These are phyloP conservation scores for Graphium sp. DNA, from an alignment of 2,329 filamentous ascomycete genomes.

Conservation along the genomic window DNA sequence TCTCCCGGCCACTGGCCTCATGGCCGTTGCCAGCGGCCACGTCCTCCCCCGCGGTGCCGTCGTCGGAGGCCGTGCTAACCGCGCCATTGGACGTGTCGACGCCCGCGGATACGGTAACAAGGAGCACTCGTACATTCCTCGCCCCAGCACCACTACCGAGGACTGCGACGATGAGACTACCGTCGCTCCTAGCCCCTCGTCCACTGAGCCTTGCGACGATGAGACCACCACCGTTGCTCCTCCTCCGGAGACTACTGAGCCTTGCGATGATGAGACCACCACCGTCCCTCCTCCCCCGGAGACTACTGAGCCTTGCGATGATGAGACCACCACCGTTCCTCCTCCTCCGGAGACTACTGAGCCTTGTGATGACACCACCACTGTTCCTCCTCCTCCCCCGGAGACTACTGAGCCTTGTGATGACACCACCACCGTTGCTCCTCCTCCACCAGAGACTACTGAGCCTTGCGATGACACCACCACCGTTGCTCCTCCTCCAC, in stretches of 20 bases:
- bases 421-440: slow-evolving; percentile 3
- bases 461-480: slow-evolving; percentile 2
- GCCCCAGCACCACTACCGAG: slow-evolving; percentile 3
- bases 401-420: neutral
- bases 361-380: neutral
- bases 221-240: slow-evolving; percentile 1
- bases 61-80: no score
- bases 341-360: slow-evolving; percentile 4
- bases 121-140: no score
- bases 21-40: no score
- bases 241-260: slow-evolving; percentile 3
- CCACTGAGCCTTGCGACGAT: slow-evolving; percentile 2
- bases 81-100: no score
- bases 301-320: slow-evolving; percentile 2
- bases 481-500: slow-evolving; percentile 2
- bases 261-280: neutral
- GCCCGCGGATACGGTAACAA: no score
- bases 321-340: neutral
- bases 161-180: slow-evolving; percentile 1
- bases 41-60: no score
- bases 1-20: no score
- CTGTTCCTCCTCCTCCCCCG: slow-evolving; percentile 1
- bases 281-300: slow-evolving; percentile 2
- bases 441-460: slow-evolving; percentile 4
- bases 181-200: slow-evolving; percentile 1